A percentile compares a stretch with the other conserved stretches of the same genome.
Evolutionary conservation across 2,329 filamentous ascomycete genomes (phyloP).

Genomic region (Emergomyces africanus): DNA sequence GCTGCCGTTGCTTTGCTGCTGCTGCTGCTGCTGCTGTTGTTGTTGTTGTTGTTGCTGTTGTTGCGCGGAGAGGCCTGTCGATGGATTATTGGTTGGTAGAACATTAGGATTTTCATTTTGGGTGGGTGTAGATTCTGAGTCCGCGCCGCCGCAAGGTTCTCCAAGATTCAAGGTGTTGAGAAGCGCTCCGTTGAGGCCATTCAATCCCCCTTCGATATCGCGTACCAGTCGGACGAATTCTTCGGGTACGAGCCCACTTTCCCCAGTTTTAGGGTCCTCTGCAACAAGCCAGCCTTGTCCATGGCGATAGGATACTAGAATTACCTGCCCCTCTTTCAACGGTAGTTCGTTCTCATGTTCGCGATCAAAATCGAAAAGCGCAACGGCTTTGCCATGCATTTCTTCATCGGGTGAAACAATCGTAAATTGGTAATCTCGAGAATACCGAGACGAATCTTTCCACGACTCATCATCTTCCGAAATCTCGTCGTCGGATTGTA

Average conservation of each 20-base stretch:
- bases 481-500: conserved; percentile 34
- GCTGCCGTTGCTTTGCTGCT: conserved; percentile 9
- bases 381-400: conserved; percentile 93
- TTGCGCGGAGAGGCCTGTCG: conserved; percentile 2
- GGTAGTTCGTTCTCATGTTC: conserved; percentile 96
- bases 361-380: conserved; percentile 84
- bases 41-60: conserved; percentile 19
- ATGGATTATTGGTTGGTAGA: conserved; percentile 4
- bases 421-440: conserved; percentile 85
- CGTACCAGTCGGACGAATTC: conserved; percentile 87
- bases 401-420: conserved; percentile 93
- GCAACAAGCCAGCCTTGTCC: conserved; percentile 97
- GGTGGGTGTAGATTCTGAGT: conserved; percentile 21
- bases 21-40: conserved; percentile 19
- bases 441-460: conserved; percentile 64
- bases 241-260: conserved; percentile 90
- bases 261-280: conserved; percentile 84
- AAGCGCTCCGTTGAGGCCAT: conserved; percentile 48
- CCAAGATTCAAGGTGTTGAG: conserved; percentile 21
- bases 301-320: conserved; percentile 90
- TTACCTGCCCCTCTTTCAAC: conserved; percentile 85
- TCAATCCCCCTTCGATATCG: conserved; percentile 85
- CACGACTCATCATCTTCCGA: conserved; percentile 42
- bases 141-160: neutral
- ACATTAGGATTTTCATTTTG: conserved; percentile 14